Evolutionary conservation across 164 flowering plant species (phyloP), one percentile per base, ranked within the genome.

Genomic region (Vitis rotundifolia): DNA sequence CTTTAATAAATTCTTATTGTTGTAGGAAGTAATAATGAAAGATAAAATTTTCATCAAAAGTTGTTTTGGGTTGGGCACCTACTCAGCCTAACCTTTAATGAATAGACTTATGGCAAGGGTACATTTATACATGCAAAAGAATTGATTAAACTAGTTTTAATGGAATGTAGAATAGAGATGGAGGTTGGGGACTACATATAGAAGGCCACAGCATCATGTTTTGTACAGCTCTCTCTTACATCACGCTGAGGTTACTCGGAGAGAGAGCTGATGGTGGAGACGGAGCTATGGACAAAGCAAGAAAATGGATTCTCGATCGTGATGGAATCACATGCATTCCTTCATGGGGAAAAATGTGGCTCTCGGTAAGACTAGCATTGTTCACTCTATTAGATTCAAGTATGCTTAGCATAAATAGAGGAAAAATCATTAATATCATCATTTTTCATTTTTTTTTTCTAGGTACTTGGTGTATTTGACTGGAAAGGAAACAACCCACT

Each of bases 111-210:
- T 19, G 22, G 22, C 22, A 19, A 19, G 22, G 22, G 22, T 19
- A 19, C 22, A 19, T 19, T 1, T 1, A 19, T 19, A 19, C 22
- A 19, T 19, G 1, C 22, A 19, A 19, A 19, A 19, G 22, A 19
- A 19, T 19, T 19, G 22, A 19, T 19, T 19, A 19, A 1, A 19
- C 15, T 19, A 19, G 22, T 19, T 19, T 1, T 19, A 19, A 16
- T 1, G 51, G 61, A 22, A 60, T 71, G 58, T 76, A 92, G 96
- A 92, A 92, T 64, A 67, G 66, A 65, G 97, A 92, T 78, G 97
- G 97, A 47, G 97, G 96, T 0, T 92, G 96, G 96, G 97, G 96
- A 47, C 71, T 92, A 59, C 96, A 91, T 58, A 87, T 91, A 68
- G 93, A 88, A 68, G 94, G 96, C 14, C 74, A 31, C 31, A 91